A percentile compares a stretch with the other conserved stretches of the same genome.
Evolutionary conservation across 768 basidiomycete genomes (phyloP).

Genomic region (Guyanaporus albipodus): DNA sequence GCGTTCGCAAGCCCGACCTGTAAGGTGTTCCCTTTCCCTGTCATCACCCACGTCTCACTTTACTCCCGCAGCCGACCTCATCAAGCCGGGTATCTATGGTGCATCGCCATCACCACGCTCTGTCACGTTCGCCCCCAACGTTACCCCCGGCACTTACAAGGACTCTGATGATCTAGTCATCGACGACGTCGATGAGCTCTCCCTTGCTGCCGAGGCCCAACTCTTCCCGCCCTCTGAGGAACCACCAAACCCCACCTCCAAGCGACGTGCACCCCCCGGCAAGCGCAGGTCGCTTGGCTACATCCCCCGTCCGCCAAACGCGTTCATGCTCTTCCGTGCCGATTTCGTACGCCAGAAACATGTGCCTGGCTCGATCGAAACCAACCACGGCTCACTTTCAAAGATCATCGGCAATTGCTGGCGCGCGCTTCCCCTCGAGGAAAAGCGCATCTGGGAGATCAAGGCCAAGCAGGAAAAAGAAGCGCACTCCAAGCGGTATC

Average conservation of each 20-base stretch:
- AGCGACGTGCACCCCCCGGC: conserved; percentile 53
- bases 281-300: conserved; percentile 58
- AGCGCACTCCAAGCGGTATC: conserved; percentile 64
- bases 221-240: conserved; percentile 54
- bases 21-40: not conserved
- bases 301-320: conserved; percentile 29
- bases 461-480: conserved; percentile 72
- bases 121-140: conserved; percentile 62
- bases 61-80: conserved; percentile 30
- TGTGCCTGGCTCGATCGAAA: conserved; percentile 48
- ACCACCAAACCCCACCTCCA: conserved; percentile 36
- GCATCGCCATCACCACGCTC: conserved; percentile 40
- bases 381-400: conserved; percentile 45
- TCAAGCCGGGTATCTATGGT: conserved; percentile 55
- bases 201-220: conserved; percentile 32
- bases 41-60: not conserved
- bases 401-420: conserved; percentile 56
- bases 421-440: conserved; percentile 64
- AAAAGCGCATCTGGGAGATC: conserved; percentile 70
- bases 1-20: conserved; percentile 27
- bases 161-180: conserved; percentile 31
- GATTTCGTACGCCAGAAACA: conserved; percentile 42
- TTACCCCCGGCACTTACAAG: conserved; percentile 51
- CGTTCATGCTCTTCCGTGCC: conserved; percentile 36
- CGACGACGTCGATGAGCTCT: conserved; percentile 24